phyloP scores from a whole-genome alignment of 371 early-diverging fungal genomes.

The Entomophthora muscae region DNA sequence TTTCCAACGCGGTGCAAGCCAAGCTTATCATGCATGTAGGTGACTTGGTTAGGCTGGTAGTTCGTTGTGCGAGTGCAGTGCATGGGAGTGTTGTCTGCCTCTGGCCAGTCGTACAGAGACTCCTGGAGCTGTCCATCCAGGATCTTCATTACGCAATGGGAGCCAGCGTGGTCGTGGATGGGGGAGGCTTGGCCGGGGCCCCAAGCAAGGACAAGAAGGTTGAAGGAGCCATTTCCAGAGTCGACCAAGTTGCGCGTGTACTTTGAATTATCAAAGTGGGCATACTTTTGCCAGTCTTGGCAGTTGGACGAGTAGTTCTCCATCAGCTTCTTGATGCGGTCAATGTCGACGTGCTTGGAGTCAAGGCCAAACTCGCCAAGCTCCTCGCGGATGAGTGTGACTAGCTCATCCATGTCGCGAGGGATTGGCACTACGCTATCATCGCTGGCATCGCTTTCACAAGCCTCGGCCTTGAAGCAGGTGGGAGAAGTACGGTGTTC shows the following conservation, averaged over 20 bases:
- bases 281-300: constrained; percentile 57
- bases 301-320: constrained; percentile 35
- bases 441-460: constrained; percentile 3
- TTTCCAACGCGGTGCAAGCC: constrained; percentile 80
- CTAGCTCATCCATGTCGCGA: constrained; percentile 22
- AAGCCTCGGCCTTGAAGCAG: background rate
- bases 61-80: constrained; percentile 22
- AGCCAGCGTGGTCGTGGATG: constrained; percentile 83
- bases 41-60: constrained; percentile 42
- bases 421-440: no score
- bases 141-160: constrained; percentile 89
- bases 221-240: constrained; percentile 84
- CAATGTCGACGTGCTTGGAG: constrained; percentile 35
- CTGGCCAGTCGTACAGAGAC: constrained; percentile 62
- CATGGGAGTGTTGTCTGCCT: constrained; percentile 16
- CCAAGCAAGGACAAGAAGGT: constrained; percentile 84
- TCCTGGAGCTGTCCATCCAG: constrained; percentile 71
- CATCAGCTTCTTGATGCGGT: constrained; percentile 39
- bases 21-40: constrained; percentile 79
- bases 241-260: constrained; percentile 82
- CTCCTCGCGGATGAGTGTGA: constrained; percentile 22
- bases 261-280: constrained; percentile 52
- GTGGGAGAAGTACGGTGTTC: background rate
- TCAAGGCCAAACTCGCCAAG: constrained; percentile 30
- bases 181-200: constrained; percentile 43